A percentile compares a stretch with the other conserved stretches of the same genome.
These are phyloP conservation scores for Sporothrix brasiliensis DNA, from an alignment of 2,329 filamentous ascomycete species.

Conservation along the genomic window DNA sequence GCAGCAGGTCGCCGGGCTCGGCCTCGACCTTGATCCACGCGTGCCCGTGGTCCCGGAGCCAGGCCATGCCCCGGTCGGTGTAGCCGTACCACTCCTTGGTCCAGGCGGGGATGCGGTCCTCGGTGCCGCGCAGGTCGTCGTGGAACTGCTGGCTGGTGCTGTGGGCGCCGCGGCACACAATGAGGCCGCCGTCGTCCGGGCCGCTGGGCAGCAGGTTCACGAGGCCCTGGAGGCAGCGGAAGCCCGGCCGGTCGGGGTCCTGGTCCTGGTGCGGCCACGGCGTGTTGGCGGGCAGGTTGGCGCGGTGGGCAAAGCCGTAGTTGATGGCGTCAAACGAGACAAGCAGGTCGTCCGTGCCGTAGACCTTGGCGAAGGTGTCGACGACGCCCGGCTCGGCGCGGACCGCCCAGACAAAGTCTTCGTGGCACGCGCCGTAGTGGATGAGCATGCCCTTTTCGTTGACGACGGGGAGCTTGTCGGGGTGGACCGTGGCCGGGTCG, in stretches of 20 bases:
- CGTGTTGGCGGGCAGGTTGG: slow-evolving; percentile 44
- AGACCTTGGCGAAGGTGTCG: slow-evolving; percentile 51
- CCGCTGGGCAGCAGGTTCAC: slow-evolving; percentile 49
- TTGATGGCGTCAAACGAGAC: slow-evolving; percentile 55
- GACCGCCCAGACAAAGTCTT: slow-evolving; percentile 54
- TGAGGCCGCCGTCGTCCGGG: slow-evolving; percentile 41
- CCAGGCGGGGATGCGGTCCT: slow-evolving; percentile 45
- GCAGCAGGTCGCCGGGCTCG: slow-evolving; percentile 49
- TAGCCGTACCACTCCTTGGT: slow-evolving; percentile 45
- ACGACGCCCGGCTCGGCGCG: slow-evolving; percentile 53
- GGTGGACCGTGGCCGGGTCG: slow-evolving; percentile 33
- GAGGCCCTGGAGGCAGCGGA: slow-evolving; percentile 54
- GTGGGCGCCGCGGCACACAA: slow-evolving; percentile 44
- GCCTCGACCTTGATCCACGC: slow-evolving; percentile 42
- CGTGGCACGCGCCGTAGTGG: slow-evolving; percentile 52
- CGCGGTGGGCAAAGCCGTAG: slow-evolving; percentile 48
- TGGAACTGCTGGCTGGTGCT: slow-evolving; percentile 44
- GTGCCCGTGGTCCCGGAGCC: slow-evolving; percentile 43
- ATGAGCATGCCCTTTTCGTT: slow-evolving; percentile 55
- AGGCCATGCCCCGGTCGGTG: slow-evolving; percentile 44
- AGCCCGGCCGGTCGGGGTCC: slow-evolving; percentile 49
- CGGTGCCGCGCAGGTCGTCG: slow-evolving; percentile 40
- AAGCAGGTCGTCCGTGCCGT: slow-evolving; percentile 50
- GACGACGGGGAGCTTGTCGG: slow-evolving; percentile 40
- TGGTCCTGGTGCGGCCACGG: slow-evolving; percentile 54